Evolutionary conservation across 306 rosid genomes (phyloP).

Genomic region (Trifolium fragiferum): DNA sequence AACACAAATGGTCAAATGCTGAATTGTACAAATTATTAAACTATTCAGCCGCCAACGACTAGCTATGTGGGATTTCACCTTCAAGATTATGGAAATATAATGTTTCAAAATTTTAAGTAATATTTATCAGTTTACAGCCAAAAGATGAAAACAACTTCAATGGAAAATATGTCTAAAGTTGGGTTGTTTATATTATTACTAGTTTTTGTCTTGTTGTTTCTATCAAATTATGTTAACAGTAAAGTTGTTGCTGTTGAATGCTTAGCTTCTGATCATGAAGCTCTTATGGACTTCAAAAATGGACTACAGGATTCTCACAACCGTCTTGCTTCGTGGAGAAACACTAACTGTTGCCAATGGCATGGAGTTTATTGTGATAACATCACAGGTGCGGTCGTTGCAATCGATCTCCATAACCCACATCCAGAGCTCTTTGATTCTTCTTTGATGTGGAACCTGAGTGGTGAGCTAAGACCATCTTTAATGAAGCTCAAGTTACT

Average conservation of each 20-base stretch:
- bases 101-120: no score
- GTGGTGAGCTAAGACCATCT: constrained; percentile 54
- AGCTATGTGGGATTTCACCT: no score
- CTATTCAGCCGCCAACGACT: no score
- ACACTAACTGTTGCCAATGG: constrained; percentile 55
- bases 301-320: constrained; percentile 51
- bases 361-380: constrained; percentile 47
- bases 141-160: constrained; percentile 6
- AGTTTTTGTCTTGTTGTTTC: background rate
- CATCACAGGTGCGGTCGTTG: constrained; percentile 43
- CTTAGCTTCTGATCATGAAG: constrained; percentile 40
- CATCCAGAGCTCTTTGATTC: background rate
- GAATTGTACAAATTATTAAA: no score
- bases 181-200: background rate
- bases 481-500: constrained; percentile 49
- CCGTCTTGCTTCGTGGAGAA: constrained; percentile 48
- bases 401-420: constrained; percentile 52
- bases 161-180: constrained; percentile 28
- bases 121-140: background rate
- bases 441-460: constrained; percentile 39
- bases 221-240: background rate
- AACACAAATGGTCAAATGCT: no score
- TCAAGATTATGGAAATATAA: no score
- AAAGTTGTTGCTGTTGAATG: constrained; percentile 32
- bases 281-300: constrained; percentile 49